Conservation (phyloP, 1,284 basidiomycete species). For the Athelia psychrophila region DNA sequence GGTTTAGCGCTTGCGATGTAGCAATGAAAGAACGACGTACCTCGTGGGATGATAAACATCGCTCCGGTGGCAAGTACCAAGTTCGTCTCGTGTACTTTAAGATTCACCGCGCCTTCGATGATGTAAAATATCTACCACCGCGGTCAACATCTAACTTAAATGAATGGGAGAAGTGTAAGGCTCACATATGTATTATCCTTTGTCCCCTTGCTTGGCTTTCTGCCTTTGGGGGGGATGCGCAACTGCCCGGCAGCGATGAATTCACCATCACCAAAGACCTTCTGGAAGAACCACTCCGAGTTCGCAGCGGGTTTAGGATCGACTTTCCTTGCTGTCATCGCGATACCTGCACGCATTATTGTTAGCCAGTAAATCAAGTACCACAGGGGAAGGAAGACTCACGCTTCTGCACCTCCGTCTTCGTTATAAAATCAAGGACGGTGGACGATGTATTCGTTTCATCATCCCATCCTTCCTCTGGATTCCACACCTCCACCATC, state of each 20-base stretch:
- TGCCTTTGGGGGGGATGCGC: constrained; percentile 70
- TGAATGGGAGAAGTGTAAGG: constrained; percentile 12
- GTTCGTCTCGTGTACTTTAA: constrained; percentile 77
- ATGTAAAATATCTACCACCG: constrained; percentile 78
- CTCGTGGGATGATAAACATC: constrained; percentile 89
- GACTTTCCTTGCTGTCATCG: constrained; percentile 68
- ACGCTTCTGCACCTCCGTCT: constrained; percentile 69
- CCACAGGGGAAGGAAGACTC: constrained; percentile 30
- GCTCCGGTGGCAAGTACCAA: constrained; percentile 82
- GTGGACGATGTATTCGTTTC: constrained; percentile 67
- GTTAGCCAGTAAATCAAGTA: not conserved
- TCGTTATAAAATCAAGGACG: constrained; percentile 68
- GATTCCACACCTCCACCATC: constrained; percentile 81
- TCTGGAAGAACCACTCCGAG: constrained; percentile 83
- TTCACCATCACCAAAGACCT: constrained; percentile 91
- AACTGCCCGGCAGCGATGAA: constrained; percentile 91
- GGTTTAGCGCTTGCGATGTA: constrained; percentile 1
- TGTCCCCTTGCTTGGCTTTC: constrained; percentile 86
- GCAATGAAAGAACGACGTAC: constrained; percentile 36
- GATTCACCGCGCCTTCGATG: constrained; percentile 83
- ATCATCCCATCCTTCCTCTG: constrained; percentile 88
- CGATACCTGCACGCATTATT: constrained; percentile 55
- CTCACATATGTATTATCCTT: constrained; percentile 96
- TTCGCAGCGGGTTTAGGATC: constrained; percentile 56
- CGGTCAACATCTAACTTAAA: not conserved